Evolutionary conservation across 768 basidiomycete species (phyloP).

Genomic region (Collybia sordida): DNA sequence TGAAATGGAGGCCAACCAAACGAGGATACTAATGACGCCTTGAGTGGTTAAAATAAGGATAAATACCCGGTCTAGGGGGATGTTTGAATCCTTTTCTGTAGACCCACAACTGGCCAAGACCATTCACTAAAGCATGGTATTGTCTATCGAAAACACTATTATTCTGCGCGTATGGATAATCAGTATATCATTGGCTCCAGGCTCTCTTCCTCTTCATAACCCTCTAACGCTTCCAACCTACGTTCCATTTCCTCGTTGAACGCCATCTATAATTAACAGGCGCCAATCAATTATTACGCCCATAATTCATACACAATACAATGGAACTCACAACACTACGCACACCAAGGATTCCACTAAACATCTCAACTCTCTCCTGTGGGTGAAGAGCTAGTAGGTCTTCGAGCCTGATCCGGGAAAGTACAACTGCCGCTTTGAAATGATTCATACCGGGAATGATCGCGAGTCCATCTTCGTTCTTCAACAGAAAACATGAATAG

Average conservation of each 20-base stretch:
- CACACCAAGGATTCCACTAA: constrained; percentile 46
- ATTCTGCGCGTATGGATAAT: too few relatives aligned
- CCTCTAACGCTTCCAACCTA: constrained; percentile 5
- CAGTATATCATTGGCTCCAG: too few relatives aligned
- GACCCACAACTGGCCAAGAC: too few relatives aligned
- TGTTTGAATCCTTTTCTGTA: too few relatives aligned
- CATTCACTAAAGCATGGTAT: too few relatives aligned
- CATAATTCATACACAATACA: neutral
- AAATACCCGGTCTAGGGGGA: too few relatives aligned
- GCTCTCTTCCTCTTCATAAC: neutral
- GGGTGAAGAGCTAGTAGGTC: constrained; percentile 53
- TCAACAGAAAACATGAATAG: constrained; percentile 33
- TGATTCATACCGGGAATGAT: constrained; percentile 62
- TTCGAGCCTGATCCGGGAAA: constrained; percentile 53
- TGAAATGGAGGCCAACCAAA: too few relatives aligned
- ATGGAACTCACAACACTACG: constrained; percentile 50
- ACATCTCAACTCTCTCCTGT: constrained; percentile 45
- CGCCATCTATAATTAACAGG: constrained; percentile 2
- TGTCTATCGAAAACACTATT: too few relatives aligned
- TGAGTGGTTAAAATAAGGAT: too few relatives aligned
- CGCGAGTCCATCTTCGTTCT: constrained; percentile 55
- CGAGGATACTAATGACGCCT: too few relatives aligned
- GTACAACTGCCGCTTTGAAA: constrained; percentile 65
- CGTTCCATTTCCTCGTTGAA: constrained; percentile 12
- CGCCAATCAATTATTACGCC: neutral